Evolutionary conservation across 1,284 basidiomycete species (phyloP).

Genomic region (Exobasidium cylindrosporum): DNA sequence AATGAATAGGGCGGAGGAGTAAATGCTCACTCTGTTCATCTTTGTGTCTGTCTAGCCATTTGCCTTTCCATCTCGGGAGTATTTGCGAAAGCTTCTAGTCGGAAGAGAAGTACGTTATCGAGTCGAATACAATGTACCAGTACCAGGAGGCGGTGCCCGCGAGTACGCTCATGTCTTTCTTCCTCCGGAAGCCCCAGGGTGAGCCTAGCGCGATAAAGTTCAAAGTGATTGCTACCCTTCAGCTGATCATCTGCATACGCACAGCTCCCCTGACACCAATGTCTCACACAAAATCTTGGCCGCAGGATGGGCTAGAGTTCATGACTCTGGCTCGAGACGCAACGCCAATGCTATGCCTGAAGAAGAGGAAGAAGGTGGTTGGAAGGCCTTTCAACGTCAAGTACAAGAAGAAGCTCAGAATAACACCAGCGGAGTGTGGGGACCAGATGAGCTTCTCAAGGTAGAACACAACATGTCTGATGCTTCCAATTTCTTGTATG

Average conservation of each 20-base stretch:
- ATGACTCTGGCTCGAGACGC: conserved; percentile 67
- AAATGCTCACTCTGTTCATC: conserved; percentile 9
- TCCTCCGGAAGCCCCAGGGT: conserved; percentile 38
- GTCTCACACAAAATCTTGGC: conserved; percentile 71
- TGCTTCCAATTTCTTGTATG: conserved; percentile 78
- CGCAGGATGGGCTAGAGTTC: conserved; percentile 86
- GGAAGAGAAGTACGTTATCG: conserved; percentile 83
- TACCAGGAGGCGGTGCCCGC: conserved; percentile 57
- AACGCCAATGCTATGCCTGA: conserved; percentile 34
- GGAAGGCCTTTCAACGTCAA: conserved; percentile 64
- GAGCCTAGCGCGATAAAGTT: neutral
- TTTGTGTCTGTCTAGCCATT: no score
- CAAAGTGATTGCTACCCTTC: neutral
- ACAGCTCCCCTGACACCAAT: conserved; percentile 37
- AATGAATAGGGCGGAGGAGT: neutral
- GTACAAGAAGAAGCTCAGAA: conserved; percentile 75
- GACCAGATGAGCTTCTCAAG: conserved; percentile 65
- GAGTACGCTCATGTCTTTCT: conserved; percentile 48
- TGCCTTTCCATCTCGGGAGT: conserved; percentile 91
- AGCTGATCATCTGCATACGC: neutral
- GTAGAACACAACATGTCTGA: conserved; percentile 74
- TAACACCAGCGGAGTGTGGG: conserved; percentile 78
- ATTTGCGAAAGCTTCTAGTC: conserved; percentile 75
- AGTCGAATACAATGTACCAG: conserved; percentile 69
- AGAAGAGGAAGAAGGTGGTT: conserved; percentile 66